Conservation (phyloP, 805 yeast species). For the Lachancea kluyveri region DNA sequence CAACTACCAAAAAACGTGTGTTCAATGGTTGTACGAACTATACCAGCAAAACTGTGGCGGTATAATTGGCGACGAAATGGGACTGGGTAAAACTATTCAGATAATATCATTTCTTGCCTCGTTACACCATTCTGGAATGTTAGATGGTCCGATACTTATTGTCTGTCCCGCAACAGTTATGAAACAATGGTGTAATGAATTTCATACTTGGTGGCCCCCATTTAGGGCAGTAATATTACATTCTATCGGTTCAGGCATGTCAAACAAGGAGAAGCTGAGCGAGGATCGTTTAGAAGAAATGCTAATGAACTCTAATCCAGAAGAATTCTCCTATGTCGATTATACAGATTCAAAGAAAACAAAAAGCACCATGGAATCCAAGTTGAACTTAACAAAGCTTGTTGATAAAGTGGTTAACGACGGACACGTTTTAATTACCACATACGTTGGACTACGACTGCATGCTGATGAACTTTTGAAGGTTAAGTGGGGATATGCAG, state of each 20-base stretch:
- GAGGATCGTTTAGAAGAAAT: slow-evolving; percentile 49
- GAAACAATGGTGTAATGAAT: slow-evolving; percentile 95
- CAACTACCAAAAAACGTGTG: slow-evolving; percentile 93
- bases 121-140: slow-evolving; percentile 69
- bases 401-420: slow-evolving; percentile 48
- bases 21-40: slow-evolving; percentile 97
- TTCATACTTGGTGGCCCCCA: slow-evolving; percentile 98
- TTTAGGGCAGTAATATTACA: slow-evolving; percentile 80
- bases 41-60: slow-evolving; percentile 88
- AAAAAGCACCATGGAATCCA: slow-evolving; percentile 26
- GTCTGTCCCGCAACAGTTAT: slow-evolving; percentile 97
- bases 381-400: slow-evolving; percentile 25
- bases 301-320: slow-evolving; percentile 33
- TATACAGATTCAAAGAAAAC: slow-evolving; percentile 23
- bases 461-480: slow-evolving; percentile 61
- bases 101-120: slow-evolving; percentile 88
- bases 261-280: slow-evolving; percentile 27
- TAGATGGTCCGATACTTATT: slow-evolving; percentile 72
- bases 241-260: slow-evolving; percentile 88
- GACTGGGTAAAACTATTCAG: slow-evolving; percentile 92
- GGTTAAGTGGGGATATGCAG: slow-evolving; percentile 80
- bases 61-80: slow-evolving; percentile 97
- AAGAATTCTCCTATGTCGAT: slow-evolving; percentile 40
- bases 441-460: slow-evolving; percentile 79
- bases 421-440: slow-evolving; percentile 86